Evolutionary conservation across 2,329 filamentous ascomycete genomes (phyloP), one percentile per base, ranked within the genome.

Genomic region (Monosporascus sp.): DNA sequence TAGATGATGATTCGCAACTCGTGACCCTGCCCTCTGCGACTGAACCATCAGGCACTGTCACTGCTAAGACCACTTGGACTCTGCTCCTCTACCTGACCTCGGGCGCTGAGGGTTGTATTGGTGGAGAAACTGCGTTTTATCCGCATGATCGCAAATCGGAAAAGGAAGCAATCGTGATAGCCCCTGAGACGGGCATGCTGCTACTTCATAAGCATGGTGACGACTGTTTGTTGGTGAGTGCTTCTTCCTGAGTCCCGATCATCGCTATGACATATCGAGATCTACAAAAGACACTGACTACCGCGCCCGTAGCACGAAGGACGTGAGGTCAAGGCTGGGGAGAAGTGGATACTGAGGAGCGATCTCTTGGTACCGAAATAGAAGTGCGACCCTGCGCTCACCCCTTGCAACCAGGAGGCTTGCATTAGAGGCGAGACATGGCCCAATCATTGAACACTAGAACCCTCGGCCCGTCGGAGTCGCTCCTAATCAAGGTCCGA

Each of bases 71-170:
- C 5, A 97, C 91, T 0, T 97, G 92, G 91, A 97, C 93, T 0
- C 76, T 96, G 5, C 78, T 97, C 0, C 81, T 97, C 37, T 97
- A 97, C 66, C 79, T 97, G 52, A 94, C 89, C 1, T 90, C 87
- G 1, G 77, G 84, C 2, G 73, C 80, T 1, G 89, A 89, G 7
- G 88, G 88, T 4, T 95, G 91, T 63, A 70, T 82, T 22, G 93
- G 93, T 22, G 93, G 93, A 34, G 90, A 96, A 71, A 97, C 93
- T 0, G 90, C 94, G 34, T 97, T 97, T 70, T 95, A 95, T 67
- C 89, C 90, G 0, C 84, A 89, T 58, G 81, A 84, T 61, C 73
- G 79, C 44, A 74, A 75, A 56, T 70, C 77, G 3, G 66, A 76
- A 19, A 78, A 79, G 19, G 82, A 88, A 61, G 88, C 87, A 19